These are phyloP conservation scores for Immersiporthe knoxdaviesiana DNA, from an alignment of 2,329 filamentous ascomycete species.

Conservation along the genomic window DNA sequence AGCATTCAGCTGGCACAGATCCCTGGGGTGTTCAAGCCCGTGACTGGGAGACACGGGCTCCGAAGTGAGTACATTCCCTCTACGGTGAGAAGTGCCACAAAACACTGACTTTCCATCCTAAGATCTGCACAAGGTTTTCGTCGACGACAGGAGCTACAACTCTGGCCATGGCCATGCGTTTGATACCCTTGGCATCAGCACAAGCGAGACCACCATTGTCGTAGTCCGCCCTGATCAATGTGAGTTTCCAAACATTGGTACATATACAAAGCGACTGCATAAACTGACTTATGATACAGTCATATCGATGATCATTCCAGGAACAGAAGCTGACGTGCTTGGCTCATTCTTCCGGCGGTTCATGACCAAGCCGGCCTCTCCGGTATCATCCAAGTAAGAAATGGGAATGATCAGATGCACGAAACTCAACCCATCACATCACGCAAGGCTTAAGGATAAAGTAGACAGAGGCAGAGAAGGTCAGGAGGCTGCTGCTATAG, in stretches of 20 bases:
- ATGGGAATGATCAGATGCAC: no score
- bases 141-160: slow-evolving; percentile 59
- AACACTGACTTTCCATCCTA: slow-evolving; percentile 33
- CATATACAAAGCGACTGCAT: not conserved
- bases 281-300: slow-evolving; percentile 29
- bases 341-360: slow-evolving; percentile 34
- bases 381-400: not conserved
- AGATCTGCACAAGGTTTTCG: slow-evolving; percentile 63
- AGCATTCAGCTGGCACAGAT: slow-evolving; percentile 56
- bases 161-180: slow-evolving; percentile 61
- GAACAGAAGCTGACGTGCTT: slow-evolving; percentile 30
- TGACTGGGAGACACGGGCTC: slow-evolving; percentile 58
- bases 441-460: no score
- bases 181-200: slow-evolving; percentile 56
- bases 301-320: slow-evolving; percentile 34
- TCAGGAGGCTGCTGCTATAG: no score
- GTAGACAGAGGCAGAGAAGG: no score
- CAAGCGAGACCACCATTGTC: slow-evolving; percentile 49
- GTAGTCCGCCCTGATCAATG: slow-evolving; percentile 66
- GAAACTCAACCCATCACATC: no score
- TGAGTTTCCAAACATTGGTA: slow-evolving; percentile 39
- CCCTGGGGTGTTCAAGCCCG: slow-evolving; percentile 58
- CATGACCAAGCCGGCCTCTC: slow-evolving; percentile 17
- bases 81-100: no score
- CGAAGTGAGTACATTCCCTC: slow-evolving; percentile 44